Conservation (phyloP, 768 basidiomycete genomes). For the Trametopsis cervina region DNA sequence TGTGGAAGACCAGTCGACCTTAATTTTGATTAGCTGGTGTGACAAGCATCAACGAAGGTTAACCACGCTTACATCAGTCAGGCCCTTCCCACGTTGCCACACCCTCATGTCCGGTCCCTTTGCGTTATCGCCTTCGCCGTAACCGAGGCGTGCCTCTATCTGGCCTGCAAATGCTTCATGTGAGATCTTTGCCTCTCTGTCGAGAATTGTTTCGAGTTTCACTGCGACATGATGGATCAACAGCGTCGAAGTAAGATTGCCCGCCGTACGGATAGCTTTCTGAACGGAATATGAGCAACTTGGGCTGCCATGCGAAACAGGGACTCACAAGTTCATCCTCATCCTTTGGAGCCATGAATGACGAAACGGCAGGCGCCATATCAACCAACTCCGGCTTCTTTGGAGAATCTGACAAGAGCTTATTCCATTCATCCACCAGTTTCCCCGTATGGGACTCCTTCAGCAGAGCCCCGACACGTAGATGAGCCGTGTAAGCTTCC, state of each 20-base stretch:
- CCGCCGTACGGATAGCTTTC: constrained; percentile 74
- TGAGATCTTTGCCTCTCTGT: constrained; percentile 84
- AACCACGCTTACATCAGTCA: constrained; percentile 57
- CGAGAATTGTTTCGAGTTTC: constrained; percentile 85
- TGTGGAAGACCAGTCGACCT: constrained; percentile 86
- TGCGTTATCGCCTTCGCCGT: constrained; percentile 66
- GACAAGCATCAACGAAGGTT: not conserved
- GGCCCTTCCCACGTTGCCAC: constrained; percentile 72
- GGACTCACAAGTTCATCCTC: constrained; percentile 78
- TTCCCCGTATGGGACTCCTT: constrained; percentile 89
- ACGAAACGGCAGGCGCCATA: constrained; percentile 66
- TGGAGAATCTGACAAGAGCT: constrained; percentile 43
- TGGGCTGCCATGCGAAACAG: not conserved
- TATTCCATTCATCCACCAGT: constrained; percentile 81
- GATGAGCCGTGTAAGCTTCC: constrained; percentile 49
- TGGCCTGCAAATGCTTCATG: constrained; percentile 82
- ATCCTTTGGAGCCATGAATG: constrained; percentile 83
- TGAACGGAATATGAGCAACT: constrained; percentile 23
- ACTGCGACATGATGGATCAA: constrained; percentile 80
- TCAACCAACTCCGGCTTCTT: constrained; percentile 74
- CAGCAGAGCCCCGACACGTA: constrained; percentile 63
- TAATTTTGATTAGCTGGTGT: constrained; percentile 7
- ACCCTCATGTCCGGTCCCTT: constrained; percentile 91
- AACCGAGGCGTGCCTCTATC: constrained; percentile 85
- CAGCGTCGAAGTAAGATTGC: constrained; percentile 77